Base-by-base conservation (phyloP, 129 eudicot species). In the Escallonia herrerae region DNA sequence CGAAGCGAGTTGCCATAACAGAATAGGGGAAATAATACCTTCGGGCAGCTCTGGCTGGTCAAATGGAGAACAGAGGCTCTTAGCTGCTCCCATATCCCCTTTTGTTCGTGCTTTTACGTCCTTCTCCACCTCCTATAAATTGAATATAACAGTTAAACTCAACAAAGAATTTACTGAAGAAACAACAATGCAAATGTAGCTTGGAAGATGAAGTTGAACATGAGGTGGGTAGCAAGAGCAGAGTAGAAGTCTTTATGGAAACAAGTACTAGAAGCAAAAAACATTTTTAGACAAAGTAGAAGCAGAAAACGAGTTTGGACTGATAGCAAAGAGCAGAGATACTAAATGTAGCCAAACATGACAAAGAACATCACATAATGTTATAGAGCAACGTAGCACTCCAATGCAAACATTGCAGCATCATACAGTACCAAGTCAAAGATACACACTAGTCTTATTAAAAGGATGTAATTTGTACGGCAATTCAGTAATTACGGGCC, bases 11-110 rank as follows among this genome's bases (percentile, higher is more conserved):
- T 22, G 33, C 1, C 33, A 22, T 22, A 22, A 22, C 33, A 22
- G 33, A 55, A 47, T 41, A 43, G 33, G 37, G 33, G 22, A 47
- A 1, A 38, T 3, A 4, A 47, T 79, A 87, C 95, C 95, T 82
- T 85, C 86, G 22, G 86, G 82, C 57, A 87, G 68, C 42, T 76
- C 82, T 6, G 95, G 91, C 82, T 87, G 95, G 6, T 82, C 91
- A 75, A 87, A 82, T 58, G 95, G 95, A 70, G 95, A 56, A 56
- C 95, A 87, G 8, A 87, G 74, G 0, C 89, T 71, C 77, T 87
- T 87, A 5, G 84, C 95, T 5, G 95, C 95, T 56, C 95, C 95
- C 80, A 74, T 77, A 65, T 87, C 95, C 41, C 95, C 95, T 70
- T 87, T 87, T 15, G 95, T 87, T 40, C 86, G 73, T 15, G 80